Base-by-base conservation (phyloP, 2,329 filamentous ascomycete genomes). In the Bipolaris sorokiniana region DNA sequence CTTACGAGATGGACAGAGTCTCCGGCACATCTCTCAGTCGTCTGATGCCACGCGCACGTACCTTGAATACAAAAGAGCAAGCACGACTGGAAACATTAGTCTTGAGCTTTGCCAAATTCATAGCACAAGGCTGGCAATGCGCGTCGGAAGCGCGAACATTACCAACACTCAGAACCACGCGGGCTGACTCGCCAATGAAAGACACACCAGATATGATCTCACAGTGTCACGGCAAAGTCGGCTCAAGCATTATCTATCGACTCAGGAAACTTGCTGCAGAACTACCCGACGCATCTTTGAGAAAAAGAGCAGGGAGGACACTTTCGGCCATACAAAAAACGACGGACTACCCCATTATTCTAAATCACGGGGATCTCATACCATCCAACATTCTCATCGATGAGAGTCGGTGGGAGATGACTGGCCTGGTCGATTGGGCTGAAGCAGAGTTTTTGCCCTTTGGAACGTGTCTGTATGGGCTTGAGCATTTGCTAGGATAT, bases 351-450 rank as follows among this genome's bases (percentile, higher is more conserved):
- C 84, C 85, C 0, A 83, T 85, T 75, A 80, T 82, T 3, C 69
- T 89, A 10, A 87, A 81, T 5, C 86, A 89, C 51, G 86, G 86
- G 0, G 87, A 89, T 63, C 72, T 88, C 5, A 74, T 86, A 0
- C 78, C 84, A 0, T 78, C 78, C 2, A 89, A 89, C 57, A 79
- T 89, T 41, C 79, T 88, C 66, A 77, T 87, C 0, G 74, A 81
- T 50, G 64, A 74, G 0, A 53, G 71, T 1, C 78, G 78, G 0
- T 83, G 82, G 51, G 52, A 63, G 2, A 66, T 88, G 7, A 77
- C 67, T 0, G 87, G 86, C 1, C 56, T 89, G 1, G 78, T 89
- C 0, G 87, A 89, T 66, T 89, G 86, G 87, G 84, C 84, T 0
- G 87, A 89, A 66, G 85, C 82, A 0, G 86, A 88, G 66, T 81